These are phyloP conservation scores for Lepidium aucheri DNA, from an alignment of 345 rosid genomes.

Conservation along the genomic window DNA sequence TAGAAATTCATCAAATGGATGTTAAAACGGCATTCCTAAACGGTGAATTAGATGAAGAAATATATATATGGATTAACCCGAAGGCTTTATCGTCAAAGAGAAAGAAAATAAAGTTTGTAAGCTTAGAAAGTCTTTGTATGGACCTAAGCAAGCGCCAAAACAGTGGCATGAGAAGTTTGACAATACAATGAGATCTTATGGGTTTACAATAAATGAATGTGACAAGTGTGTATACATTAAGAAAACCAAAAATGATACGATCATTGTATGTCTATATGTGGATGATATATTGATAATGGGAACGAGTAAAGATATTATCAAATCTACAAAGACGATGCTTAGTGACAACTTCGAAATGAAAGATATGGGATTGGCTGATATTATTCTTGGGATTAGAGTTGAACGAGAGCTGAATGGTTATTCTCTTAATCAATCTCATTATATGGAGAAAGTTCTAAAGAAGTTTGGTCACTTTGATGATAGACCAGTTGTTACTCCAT, in stretches of 20 bases:
- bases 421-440: not conserved
- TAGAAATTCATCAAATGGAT: not conserved
- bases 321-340: not conserved
- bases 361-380: not conserved
- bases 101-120: not conserved
- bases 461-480: not conserved
- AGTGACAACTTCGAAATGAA: not conserved
- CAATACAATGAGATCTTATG: not conserved
- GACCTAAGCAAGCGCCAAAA: not conserved
- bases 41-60: not conserved
- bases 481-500: not conserved
- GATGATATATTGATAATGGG: not conserved
- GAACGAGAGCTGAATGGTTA: not conserved
- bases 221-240: not conserved
- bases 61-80: not conserved
- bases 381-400: not conserved
- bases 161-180: not conserved
- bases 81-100: not conserved
- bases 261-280: not conserved
- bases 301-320: not conserved
- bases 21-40: not conserved
- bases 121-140: not conserved
- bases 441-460: not conserved
- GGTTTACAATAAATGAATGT: not conserved
- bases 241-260: not conserved